Percentiles rank a stretch among this genome's conserved stretches.
Evolutionary conservation across 1,284 basidiomycete genomes (phyloP).

Genomic region (Ustilago curta): DNA sequence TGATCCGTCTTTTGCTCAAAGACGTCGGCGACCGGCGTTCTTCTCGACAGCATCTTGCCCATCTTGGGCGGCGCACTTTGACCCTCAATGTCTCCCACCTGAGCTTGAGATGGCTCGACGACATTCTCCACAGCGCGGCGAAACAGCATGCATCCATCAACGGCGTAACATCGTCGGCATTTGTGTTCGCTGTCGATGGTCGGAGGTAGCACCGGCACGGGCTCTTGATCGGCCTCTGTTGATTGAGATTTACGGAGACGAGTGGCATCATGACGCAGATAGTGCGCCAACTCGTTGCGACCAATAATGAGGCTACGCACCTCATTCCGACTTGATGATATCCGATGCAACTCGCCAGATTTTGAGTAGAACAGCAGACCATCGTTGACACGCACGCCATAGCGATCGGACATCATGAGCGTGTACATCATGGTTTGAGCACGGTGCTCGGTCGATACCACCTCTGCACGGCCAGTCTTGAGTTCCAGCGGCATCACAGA

Average conservation of each 20-base stretch:
- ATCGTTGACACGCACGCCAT: constrained; percentile 75
- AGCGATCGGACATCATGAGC: constrained; percentile 88
- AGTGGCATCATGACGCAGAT: constrained; percentile 71
- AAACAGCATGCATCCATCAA: constrained; percentile 93
- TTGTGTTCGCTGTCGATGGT: constrained; percentile 84
- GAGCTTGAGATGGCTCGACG: constrained; percentile 31
- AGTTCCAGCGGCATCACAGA: constrained; percentile 85
- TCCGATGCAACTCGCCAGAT: constrained; percentile 82
- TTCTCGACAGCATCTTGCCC: constrained; percentile 20
- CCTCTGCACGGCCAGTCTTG: constrained; percentile 85
- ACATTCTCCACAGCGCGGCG: constrained; percentile 74
- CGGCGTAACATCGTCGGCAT: constrained; percentile 84
- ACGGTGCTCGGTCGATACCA: constrained; percentile 81
- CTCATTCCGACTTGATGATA: constrained; percentile 84
- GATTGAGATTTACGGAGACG: constrained; percentile 37
- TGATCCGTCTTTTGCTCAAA: constrained; percentile 85
- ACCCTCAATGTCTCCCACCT: constrained; percentile 14
- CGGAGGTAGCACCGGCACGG: constrained; percentile 73
- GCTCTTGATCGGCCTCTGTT: constrained; percentile 20
- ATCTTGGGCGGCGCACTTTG: neutral
- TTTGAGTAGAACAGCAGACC: constrained; percentile 96
- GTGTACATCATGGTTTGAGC: constrained; percentile 99
- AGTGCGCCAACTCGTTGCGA: constrained; percentile 87
- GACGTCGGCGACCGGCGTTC: constrained; percentile 78
- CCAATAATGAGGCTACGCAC: constrained; percentile 82